Evolutionary conservation across 2,329 filamentous ascomycete genomes (phyloP).

Genomic region (Botrytis pseudocinerea): DNA sequence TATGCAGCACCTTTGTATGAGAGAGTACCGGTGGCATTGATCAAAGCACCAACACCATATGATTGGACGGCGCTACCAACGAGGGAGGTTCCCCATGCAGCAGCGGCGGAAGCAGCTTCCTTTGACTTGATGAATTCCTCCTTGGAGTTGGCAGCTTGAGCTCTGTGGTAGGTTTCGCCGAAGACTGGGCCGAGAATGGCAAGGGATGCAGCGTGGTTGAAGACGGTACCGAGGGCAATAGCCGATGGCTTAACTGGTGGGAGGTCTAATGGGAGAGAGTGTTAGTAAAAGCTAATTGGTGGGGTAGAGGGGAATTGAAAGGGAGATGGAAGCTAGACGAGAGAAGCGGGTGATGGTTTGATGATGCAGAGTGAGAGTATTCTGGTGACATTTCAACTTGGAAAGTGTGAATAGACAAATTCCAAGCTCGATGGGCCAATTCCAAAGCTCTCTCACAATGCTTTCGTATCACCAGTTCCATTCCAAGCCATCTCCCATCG

Average conservation of each 20-base stretch:
- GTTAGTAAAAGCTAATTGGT: constrained; percentile 12
- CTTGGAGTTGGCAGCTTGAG: constrained; percentile 88
- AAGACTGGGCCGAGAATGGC: constrained; percentile 87
- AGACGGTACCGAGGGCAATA: constrained; percentile 92
- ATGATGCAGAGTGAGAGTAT: background rate
- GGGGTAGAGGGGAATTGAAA: background rate
- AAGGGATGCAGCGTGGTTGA: constrained; percentile 90
- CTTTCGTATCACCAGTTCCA: background rate
- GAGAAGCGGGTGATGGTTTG: constrained; percentile 13
- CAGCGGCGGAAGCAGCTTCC: constrained; percentile 83
- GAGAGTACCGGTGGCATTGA: constrained; percentile 92
- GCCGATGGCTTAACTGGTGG: constrained; percentile 95
- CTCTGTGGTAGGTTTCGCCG: constrained; percentile 90
- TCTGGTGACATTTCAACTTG: background rate
- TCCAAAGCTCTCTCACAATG: constrained; percentile 1
- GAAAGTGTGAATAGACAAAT: background rate
- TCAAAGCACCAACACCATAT: constrained; percentile 84
- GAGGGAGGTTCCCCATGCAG: constrained; percentile 87
- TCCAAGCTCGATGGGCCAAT: background rate
- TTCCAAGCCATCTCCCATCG: background rate
- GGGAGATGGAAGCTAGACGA: background rate
- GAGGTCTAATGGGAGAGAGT: constrained; percentile 48
- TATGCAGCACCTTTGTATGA: constrained; percentile 98
- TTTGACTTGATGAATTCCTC: constrained; percentile 95
- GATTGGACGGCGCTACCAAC: constrained; percentile 85